These are phyloP conservation scores for Sclerotiophoma versabilis DNA, from an alignment of 2,329 filamentous ascomycete genomes.

Conservation along the genomic window DNA sequence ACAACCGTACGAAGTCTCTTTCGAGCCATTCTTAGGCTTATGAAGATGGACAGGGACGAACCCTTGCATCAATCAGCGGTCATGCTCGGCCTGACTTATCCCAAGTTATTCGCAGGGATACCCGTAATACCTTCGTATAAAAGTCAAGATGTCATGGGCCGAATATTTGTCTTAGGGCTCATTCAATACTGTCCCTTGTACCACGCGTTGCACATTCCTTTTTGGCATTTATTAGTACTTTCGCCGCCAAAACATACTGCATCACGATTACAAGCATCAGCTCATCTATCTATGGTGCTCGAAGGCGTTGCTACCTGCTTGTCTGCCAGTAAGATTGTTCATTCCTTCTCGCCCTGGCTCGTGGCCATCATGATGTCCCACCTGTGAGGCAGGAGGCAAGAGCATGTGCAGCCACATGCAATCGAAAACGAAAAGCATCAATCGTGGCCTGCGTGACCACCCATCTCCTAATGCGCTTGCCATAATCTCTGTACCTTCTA, in stretches of 20 bases:
- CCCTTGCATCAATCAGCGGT: not conserved
- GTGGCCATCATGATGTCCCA: not conserved
- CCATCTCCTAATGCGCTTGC: not conserved
- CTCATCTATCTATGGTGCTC: not conserved
- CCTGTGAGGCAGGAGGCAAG: not conserved
- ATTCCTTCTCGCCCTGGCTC: conserved; percentile 7
- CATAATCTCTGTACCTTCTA: not conserved
- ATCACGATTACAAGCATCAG: not conserved
- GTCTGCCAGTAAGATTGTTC: not conserved
- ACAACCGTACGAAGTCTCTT: not conserved
- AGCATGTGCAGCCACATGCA: conserved; percentile 3
- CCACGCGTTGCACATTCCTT: conserved; percentile 8
- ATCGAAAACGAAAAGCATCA: too few species aligned
- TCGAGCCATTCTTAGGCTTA: not conserved
- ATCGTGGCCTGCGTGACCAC: not conserved
- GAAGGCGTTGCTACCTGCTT: not conserved
- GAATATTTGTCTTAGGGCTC: not conserved
- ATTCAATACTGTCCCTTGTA: not conserved
- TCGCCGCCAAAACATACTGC: not conserved
- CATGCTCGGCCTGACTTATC: not conserved
- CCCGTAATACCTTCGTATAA: not conserved
- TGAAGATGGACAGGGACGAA: not conserved
- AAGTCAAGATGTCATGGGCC: not conserved
- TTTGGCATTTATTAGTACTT: not conserved
- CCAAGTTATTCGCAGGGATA: not conserved